Evolutionary conservation across 2,329 filamentous ascomycete genomes (phyloP).

Genomic region (Microdochium trichocladiopsis): DNA sequence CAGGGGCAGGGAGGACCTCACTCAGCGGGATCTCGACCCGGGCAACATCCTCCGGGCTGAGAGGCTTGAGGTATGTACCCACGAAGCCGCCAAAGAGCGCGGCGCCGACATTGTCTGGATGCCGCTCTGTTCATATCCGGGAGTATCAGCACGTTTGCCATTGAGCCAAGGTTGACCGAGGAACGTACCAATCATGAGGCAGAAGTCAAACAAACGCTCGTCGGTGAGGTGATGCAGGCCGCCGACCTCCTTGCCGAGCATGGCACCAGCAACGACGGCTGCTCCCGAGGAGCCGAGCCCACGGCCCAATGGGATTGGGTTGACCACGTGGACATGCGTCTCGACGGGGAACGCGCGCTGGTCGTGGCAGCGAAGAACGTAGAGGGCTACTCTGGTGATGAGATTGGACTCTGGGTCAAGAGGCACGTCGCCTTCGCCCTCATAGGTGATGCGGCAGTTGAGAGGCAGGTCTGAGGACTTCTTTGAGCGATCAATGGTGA

Average conservation of each 20-base stretch:
- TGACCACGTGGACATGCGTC: slow-evolving; percentile 91
- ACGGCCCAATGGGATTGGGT: slow-evolving; percentile 87
- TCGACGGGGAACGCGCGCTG: slow-evolving; percentile 76
- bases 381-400: slow-evolving; percentile 88
- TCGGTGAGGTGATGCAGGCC: slow-evolving; percentile 66
- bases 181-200: slow-evolving; percentile 79
- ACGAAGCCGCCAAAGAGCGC: slow-evolving; percentile 95
- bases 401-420: slow-evolving; percentile 83
- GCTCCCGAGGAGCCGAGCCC: slow-evolving; percentile 94
- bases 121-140: slow-evolving; percentile 52
- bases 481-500: slow-evolving; percentile 62
- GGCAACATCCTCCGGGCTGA: slow-evolving; percentile 81
- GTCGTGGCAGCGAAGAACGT: slow-evolving; percentile 88
- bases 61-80: slow-evolving; percentile 89
- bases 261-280: slow-evolving; percentile 91
- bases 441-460: slow-evolving; percentile 88
- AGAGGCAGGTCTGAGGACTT: slow-evolving; percentile 52
- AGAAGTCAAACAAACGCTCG: slow-evolving; percentile 87
- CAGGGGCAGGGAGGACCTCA: slow-evolving; percentile 85
- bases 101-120: slow-evolving; percentile 91
- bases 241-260: slow-evolving; percentile 84
- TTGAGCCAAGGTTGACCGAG: background rate
- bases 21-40: slow-evolving; percentile 89
- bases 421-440: slow-evolving; percentile 77
- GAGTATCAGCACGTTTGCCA: slow-evolving; percentile 7